Evolutionary conservation across 306 rosid genomes (phyloP).

Genomic region (Prunus mira): DNA sequence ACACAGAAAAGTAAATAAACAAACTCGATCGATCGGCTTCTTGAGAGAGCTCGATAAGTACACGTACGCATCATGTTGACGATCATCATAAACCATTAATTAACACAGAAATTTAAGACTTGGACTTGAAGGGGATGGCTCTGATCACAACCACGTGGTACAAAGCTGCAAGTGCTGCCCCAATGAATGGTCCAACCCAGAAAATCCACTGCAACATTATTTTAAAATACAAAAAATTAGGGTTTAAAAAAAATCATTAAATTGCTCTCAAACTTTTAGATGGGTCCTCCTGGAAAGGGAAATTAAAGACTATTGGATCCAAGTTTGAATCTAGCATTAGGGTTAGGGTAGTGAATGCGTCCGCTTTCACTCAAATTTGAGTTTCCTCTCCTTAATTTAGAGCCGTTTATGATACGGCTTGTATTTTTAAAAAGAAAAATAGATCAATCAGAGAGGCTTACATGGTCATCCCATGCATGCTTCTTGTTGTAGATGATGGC

Average conservation of each 20-base stretch:
- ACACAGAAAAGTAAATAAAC: not conserved
- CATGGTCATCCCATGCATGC: slow-evolving; percentile 49
- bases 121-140: slow-evolving; percentile 54
- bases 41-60: not conserved
- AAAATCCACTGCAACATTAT: slow-evolving; percentile 46
- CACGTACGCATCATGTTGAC: not conserved
- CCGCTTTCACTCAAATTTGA: too few species aligned
- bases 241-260: not conserved
- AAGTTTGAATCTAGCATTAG: too few species aligned
- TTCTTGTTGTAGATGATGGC: slow-evolving; percentile 48
- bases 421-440: not conserved
- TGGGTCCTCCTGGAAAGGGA: not conserved
- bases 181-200: slow-evolving; percentile 66
- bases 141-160: slow-evolving; percentile 60
- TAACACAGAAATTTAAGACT: slow-evolving; percentile 13
- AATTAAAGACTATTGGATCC: not conserved
- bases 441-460: slow-evolving; percentile 1
- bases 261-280: not conserved
- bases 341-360: too few species aligned
- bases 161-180: slow-evolving; percentile 59
- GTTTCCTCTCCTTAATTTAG: too few species aligned
- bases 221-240: not conserved
- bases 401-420: too few species aligned
- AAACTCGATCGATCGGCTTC: slow-evolving; percentile 2
- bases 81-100: not conserved